phyloP scores from a whole-genome alignment of 2,329 filamentous ascomycete species.

The Spiromastix sp. region DNA sequence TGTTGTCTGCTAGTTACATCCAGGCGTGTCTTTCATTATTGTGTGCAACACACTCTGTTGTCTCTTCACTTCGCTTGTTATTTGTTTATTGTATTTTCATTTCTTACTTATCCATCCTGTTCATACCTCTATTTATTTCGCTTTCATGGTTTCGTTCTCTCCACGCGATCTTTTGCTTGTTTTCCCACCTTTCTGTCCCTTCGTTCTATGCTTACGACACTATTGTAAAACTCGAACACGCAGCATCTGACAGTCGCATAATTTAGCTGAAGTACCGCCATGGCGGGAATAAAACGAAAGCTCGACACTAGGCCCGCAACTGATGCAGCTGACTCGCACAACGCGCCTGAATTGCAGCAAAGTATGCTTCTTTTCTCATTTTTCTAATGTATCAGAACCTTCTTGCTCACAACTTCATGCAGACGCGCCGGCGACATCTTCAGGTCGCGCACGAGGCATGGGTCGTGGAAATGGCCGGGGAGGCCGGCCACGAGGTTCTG shows the following conservation, averaged over 20 bases:
- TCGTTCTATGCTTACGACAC: not conserved
- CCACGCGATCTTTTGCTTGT: not conserved
- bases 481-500: not conserved
- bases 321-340: not conserved
- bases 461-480: conserved; percentile 1
- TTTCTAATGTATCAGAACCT: not conserved
- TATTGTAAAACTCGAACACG: not conserved
- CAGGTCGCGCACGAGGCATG: not conserved
- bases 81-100: not conserved
- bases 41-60: not conserved
- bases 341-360: not conserved
- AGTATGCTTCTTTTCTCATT: not conserved
- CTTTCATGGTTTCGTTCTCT: not conserved
- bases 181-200: not conserved
- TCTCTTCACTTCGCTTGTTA: not conserved
- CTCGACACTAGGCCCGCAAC: not conserved
- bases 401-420: not conserved
- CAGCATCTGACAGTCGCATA: conserved; percentile 3
- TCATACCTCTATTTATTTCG: not conserved
- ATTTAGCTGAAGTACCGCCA: not conserved
- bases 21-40: not conserved
- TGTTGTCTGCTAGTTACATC: too few species aligned
- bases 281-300: conserved; percentile 5
- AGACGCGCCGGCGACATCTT: not conserved
- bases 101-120: not conserved